Evolutionary conservation across 2,329 filamentous ascomycete species (phyloP).

Genomic region (Chaetothyriales sp.): DNA sequence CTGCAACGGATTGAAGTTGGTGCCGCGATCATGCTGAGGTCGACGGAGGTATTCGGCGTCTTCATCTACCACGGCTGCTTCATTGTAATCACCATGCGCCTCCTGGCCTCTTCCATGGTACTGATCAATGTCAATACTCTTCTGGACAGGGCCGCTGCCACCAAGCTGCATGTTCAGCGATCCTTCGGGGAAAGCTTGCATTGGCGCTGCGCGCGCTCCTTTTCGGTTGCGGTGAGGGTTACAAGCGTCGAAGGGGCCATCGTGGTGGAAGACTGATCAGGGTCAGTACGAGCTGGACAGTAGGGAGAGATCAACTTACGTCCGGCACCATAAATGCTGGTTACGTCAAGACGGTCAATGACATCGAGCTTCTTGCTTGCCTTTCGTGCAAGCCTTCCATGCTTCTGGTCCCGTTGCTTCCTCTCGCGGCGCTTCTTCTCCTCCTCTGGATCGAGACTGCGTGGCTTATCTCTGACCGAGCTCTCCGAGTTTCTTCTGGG

Average conservation of each 20-base stretch:
- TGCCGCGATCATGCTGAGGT: slow-evolving; percentile 23
- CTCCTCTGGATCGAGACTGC: slow-evolving; percentile 34
- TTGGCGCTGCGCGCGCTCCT: slow-evolving; percentile 68
- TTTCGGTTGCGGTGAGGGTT: slow-evolving; percentile 87
- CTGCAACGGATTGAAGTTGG: slow-evolving; percentile 50
- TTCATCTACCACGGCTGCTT: slow-evolving; percentile 25
- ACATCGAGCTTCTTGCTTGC: slow-evolving; percentile 49
- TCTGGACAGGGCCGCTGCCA: slow-evolving; percentile 70
- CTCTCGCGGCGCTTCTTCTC: slow-evolving; percentile 36
- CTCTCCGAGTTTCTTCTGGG: slow-evolving; percentile 50
- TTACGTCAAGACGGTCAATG: slow-evolving; percentile 93
- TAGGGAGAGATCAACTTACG: slow-evolving; percentile 40
- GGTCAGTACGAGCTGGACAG: slow-evolving; percentile 1
- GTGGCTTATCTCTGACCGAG: slow-evolving; percentile 39
- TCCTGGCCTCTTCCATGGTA: slow-evolving; percentile 79
- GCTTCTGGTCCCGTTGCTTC: slow-evolving; percentile 29
- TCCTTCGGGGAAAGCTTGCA: slow-evolving; percentile 89
- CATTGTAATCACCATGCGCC: slow-evolving; percentile 66
- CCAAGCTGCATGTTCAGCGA: slow-evolving; percentile 86
- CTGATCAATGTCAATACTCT: slow-evolving; percentile 66
- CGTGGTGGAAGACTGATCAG: slow-evolving; percentile 75
- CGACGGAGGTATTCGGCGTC: slow-evolving; percentile 23
- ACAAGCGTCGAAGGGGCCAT: slow-evolving; percentile 91
- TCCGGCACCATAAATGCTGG: slow-evolving; percentile 85
- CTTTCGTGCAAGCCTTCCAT: slow-evolving; percentile 25